Base-by-base conservation (phyloP, 306 rosid genomes). In the Castanopsis chinensis region DNA sequence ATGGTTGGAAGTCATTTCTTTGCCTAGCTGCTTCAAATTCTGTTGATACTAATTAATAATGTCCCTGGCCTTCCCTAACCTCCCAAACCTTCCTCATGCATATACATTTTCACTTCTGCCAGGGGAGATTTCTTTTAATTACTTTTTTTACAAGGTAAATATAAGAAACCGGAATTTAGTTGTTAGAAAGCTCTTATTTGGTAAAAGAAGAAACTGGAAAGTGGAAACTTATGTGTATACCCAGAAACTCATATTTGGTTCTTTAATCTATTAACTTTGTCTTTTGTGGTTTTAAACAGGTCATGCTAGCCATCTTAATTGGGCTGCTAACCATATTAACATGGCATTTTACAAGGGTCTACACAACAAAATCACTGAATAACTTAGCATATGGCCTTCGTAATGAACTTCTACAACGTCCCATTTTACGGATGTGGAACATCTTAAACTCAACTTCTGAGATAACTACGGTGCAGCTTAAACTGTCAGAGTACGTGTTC, bases 321-420 rank as follows among this genome's bases (percentile, higher is more conserved):
- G 99, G 99, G 73, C 81, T 96, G 32, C 84, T 96, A 33, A 96
- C 99, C 21, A 91, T 96, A 80, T 82, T 96, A 73, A 96, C 99
- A 35, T 96, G 99, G 99, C 99, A 96, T 85, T 91, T 96, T 80
- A 96, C 99, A 3, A 93, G 88, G 90, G 88, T 86, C 80, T 96
- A 96, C 84, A 96, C 99, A 1, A 80, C 90, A 53, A 88, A 90
- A 79, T 96, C 99, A 18, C 86, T 96, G 3, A 83, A 80, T 75
- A 88, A 86, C 87, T 88, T 96, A 87, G 99, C 99, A 3, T 96
- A 93, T 79, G 98, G 92, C 61, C 90, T 96, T 57, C 98, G 99
- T 9, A 89, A 91, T 14, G 99, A 96, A 78, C 92, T 96, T 84
- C 92, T 96, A 3, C 99, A 96, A 52, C 94, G 99, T 11, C 99